These are phyloP conservation scores for Oxytropis ochrocephala DNA, from an alignment of 306 rosid genomes.

Conservation along the genomic window DNA sequence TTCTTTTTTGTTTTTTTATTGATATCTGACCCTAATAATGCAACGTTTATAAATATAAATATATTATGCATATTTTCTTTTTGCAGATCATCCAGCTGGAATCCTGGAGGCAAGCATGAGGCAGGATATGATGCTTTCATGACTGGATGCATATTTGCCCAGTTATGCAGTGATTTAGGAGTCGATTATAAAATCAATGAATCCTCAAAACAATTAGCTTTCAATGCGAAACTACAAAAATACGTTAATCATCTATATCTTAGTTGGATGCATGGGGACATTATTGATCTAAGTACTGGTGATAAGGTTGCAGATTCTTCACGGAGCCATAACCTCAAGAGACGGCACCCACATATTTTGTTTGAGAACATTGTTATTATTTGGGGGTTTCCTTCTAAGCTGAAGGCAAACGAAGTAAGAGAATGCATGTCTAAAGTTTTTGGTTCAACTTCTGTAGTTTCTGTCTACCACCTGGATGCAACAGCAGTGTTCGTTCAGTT, in stretches of 20 bases:
- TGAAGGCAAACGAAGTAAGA: constrained; percentile 57
- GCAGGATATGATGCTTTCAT: constrained; percentile 98
- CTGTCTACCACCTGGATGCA: constrained; percentile 71
- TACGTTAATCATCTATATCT: constrained; percentile 69
- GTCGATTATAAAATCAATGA: constrained; percentile 43
- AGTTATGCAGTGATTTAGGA: constrained; percentile 70
- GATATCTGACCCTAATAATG: not conserved
- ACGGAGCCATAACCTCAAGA: constrained; percentile 26
- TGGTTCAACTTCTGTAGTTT: constrained; percentile 46
- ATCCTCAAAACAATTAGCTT: constrained; percentile 46
- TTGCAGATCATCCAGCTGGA: constrained; percentile 86
- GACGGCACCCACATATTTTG: constrained; percentile 31
- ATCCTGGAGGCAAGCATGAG: constrained; percentile 91
- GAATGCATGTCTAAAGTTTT: constrained; percentile 58
- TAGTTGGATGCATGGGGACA: constrained; percentile 71
- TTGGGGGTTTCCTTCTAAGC: constrained; percentile 68
- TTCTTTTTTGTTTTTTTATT: not conserved
- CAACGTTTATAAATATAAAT: not conserved
- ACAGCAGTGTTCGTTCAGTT: constrained; percentile 72
- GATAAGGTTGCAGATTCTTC: constrained; percentile 33
- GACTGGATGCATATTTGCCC: constrained; percentile 91
- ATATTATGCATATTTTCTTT: not conserved
- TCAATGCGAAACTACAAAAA: constrained; percentile 50
- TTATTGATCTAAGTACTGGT: constrained; percentile 68
- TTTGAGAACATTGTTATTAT: constrained; percentile 66